Base-by-base conservation (phyloP, 2,329 filamentous ascomycete genomes). In the Hyphodiscus sp. region DNA sequence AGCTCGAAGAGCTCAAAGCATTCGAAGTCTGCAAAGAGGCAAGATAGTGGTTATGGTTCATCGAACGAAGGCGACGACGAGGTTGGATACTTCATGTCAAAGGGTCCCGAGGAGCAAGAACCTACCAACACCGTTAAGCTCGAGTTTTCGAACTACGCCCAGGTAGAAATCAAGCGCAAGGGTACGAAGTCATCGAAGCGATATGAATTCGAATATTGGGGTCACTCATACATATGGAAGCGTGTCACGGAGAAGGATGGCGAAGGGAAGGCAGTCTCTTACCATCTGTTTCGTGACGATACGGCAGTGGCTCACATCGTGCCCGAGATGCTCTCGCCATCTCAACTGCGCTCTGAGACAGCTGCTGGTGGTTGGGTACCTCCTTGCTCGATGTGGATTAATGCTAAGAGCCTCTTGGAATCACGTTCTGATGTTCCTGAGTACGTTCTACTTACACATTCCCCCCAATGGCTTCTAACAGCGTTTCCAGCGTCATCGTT, bases 91-190 rank as follows among this genome's bases (percentile, higher is more conserved):
- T 61, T 60, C 67, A 70, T 51, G 64, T 64, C 38, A 61, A 71
- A 50, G 58, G 67, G 49, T 50, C 47, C 51, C 29, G 61, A 56
- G 61, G 54, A 58, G 0, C 51, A 52, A 16, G 54, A 63, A 45
- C 81, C 88, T 18, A 88, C 85, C 54, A 90, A 95, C 69, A 86
- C 80, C 38, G 87, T 92, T 68, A 89, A 91, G 71, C 80, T 99
- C 33, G 92, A 97, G 68, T 99, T 96, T 69, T 95, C 90, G 61
- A 99, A 97, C 73, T 99, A 99, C 68, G 92, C 92, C 1, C 90
- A 94, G 63, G 83, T 97, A 42, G 88, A 96, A 60, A 74, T 99
- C 49, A 83, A 81, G 61, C 82, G 89, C 43, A 77, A 81, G 20
- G 86, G 86, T 7, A 74, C 79, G 49, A 84, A 82, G 61, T 75